Conservation (phyloP, 179 eudicot genomes). For the Vitellaria paradoxa region DNA sequence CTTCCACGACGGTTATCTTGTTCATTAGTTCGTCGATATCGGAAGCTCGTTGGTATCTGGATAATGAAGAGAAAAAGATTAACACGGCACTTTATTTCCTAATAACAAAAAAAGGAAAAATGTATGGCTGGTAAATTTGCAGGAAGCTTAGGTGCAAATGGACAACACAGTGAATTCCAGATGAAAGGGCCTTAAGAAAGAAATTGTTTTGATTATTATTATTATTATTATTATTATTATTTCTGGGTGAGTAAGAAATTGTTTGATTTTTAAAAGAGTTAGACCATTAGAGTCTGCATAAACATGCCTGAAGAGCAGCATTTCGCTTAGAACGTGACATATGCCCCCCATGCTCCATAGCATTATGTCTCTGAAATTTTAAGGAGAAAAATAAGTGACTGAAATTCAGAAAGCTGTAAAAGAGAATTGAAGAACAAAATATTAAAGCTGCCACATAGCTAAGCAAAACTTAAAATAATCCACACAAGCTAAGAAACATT, state of each 20-base stretch:
- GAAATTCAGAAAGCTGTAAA: neutral
- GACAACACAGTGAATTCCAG: neutral
- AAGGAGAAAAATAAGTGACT: conserved; percentile 13
- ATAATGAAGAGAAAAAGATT: conserved; percentile 12
- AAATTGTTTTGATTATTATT: no score
- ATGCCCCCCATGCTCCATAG: conserved; percentile 93
- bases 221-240: no score
- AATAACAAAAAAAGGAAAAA: neutral
- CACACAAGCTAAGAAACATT: neutral
- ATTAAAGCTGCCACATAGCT: neutral
- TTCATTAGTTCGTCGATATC: conserved; percentile 67
- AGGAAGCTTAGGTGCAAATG: neutral
- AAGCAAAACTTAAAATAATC: neutral
- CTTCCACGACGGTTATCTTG: conserved; percentile 75
- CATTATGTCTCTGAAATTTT: conserved; percentile 74
- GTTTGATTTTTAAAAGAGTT: neutral
- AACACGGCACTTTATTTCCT: neutral
- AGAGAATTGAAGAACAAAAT: neutral
- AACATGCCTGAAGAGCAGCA: conserved; percentile 82
- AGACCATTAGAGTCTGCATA: neutral
- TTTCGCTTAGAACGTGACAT: conserved; percentile 95
- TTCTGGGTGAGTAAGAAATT: neutral
- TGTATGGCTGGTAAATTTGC: neutral
- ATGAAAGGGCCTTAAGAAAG: neutral
- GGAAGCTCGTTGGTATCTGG: conserved; percentile 94